Evolutionary conservation across 192 early-diverging fungal species (phyloP), one percentile per base, ranked within the genome.

Genomic region (Coemansia reversa): DNA sequence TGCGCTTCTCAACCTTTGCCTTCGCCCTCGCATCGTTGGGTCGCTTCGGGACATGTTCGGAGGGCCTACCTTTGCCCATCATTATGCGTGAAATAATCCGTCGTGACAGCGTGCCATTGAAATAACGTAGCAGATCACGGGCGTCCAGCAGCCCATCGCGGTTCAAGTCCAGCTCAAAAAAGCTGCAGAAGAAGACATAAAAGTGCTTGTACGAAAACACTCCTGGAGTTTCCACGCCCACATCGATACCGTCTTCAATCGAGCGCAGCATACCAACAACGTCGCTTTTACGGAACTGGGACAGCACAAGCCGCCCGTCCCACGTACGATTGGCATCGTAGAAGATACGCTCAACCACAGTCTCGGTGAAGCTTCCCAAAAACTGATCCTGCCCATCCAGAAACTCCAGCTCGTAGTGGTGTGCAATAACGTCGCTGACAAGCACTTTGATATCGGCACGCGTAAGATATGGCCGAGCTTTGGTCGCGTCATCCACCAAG

Each of bases 181-280:
- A 98, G 73, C 93, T 95, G 85, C 93, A 96, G 69, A 96, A 98
- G 2, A 98, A 86, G 22, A 98, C 96, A 70, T 98, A 98, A 67
- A 96, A 98, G 68, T 98, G 96, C 74, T 95, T 94, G 82, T 98
- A 98, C 6, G 94, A 96, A 65, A 98, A 96, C 45, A 89, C 84
- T 74, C 93, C 89, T 19, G 91, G 90, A 7, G 84, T 88, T 79
- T 89, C 74, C 6, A 74, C 51, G 20, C 76, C 76, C 51, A 88
- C 67, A 64, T 95, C 93, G 33, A 91, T 86, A 14, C 86, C 85
- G 11, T 64, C 67, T 63, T 92, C 91, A 47, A 96, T 74, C 11
- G 82, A 75, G 6, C 75, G 69, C 23, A 98, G 55, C 14, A 85
- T 81, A 23, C 88, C 77, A 11, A 84, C 64, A 53, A 96, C 86